Conservation (phyloP, 495 filamentous ascomycete genomes). For the Barbatosphaeria neglecta region DNA sequence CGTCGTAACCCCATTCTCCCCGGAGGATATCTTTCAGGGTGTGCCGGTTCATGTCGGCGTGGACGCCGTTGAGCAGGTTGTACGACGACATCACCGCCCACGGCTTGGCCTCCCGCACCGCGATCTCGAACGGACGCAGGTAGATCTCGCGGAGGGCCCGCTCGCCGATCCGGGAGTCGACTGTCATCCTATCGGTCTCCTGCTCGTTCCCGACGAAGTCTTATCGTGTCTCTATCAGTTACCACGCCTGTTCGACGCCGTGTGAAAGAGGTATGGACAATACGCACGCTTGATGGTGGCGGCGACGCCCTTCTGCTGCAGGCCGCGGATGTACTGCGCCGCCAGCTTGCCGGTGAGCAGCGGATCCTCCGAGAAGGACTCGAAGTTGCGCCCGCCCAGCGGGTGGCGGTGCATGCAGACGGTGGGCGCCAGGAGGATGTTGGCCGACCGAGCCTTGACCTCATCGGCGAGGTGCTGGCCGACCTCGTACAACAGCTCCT, state of each 20-base stretch:
- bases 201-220: slow-evolving; percentile 80
- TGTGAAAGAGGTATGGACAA: too few species aligned
- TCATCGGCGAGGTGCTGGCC: slow-evolving; percentile 67
- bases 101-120: slow-evolving; percentile 63
- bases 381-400: slow-evolving; percentile 73
- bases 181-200: slow-evolving; percentile 65
- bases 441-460: slow-evolving; percentile 57
- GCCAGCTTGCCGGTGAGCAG: slow-evolving; percentile 66
- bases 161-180: slow-evolving; percentile 59
- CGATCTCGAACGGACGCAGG: slow-evolving; percentile 71
- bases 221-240: slow-evolving; percentile 21
- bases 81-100: slow-evolving; percentile 81
- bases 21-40: slow-evolving; percentile 63
- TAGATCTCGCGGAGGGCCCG: slow-evolving; percentile 73
- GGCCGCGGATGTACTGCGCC: slow-evolving; percentile 57
- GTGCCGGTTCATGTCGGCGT: slow-evolving; percentile 62
- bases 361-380: slow-evolving; percentile 80
- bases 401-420: slow-evolving; percentile 76
- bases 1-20: slow-evolving; percentile 65
- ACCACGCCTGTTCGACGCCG: too few species aligned
- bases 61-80: slow-evolving; percentile 68
- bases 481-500: slow-evolving; percentile 50
- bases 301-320: slow-evolving; percentile 64
- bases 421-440: slow-evolving; percentile 68
- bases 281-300: slow-evolving; percentile 64